phyloP scores from a whole-genome alignment of 257 asterid species.

The Ligustrum vulgare region DNA sequence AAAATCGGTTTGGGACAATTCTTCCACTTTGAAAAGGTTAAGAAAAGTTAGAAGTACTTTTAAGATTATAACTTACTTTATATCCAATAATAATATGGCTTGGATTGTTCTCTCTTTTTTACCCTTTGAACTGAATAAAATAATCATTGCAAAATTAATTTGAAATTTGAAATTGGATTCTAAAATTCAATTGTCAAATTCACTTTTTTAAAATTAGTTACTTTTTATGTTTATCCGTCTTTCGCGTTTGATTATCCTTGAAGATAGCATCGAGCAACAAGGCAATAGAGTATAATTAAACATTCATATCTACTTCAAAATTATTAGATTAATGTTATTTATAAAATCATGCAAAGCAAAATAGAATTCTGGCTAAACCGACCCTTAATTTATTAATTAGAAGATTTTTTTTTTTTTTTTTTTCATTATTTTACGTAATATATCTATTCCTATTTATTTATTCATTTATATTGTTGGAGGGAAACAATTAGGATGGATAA shows the following conservation, averaged over 20 bases:
- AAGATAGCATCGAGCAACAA: too few species aligned
- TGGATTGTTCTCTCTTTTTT: background rate
- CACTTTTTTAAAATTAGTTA: too few species aligned
- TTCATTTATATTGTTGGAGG: background rate
- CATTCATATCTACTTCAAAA: background rate
- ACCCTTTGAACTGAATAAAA: background rate
- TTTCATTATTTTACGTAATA: too few species aligned
- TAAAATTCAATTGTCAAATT: background rate
- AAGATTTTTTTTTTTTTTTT: too few species aligned
- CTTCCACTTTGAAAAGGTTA: background rate
- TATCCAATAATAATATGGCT: background rate
- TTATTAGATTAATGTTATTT: too few species aligned
- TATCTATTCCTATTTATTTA: too few species aligned
- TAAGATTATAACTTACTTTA: background rate
- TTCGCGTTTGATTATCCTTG: too few species aligned
- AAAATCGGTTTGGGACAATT: background rate
- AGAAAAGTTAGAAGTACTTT: background rate
- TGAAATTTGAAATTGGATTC: background rate
- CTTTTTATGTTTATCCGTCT: too few species aligned
- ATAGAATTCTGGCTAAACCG: too few species aligned
- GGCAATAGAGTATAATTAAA: too few species aligned
- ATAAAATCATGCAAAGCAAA: too few species aligned
- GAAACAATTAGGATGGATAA: background rate
- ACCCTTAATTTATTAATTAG: too few species aligned
- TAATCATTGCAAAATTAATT: background rate